Evolutionary conservation across 2,329 filamentous ascomycete genomes (phyloP).

Genomic region (Diaporthe eres): DNA sequence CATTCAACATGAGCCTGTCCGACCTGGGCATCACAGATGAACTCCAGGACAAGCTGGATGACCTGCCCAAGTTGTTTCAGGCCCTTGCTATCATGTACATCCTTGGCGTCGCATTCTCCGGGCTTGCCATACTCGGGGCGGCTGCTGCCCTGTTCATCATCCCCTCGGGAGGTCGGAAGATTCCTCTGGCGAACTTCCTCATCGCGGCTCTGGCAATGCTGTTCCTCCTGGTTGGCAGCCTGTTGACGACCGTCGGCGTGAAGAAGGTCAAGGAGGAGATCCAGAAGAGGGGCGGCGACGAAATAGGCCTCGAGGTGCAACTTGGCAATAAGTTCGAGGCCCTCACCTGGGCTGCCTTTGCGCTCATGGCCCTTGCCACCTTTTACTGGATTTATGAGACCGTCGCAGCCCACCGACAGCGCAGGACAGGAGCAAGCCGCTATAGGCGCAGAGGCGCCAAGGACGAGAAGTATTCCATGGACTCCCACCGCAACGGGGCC

Average conservation of each 20-base stretch:
- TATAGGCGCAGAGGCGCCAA: slow-evolving; percentile 2
- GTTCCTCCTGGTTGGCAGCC: slow-evolving; percentile 57
- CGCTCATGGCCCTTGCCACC: slow-evolving; percentile 56
- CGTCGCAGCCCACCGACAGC: slow-evolving; percentile 48
- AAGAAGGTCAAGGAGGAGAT: slow-evolving; percentile 58
- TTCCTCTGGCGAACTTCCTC: slow-evolving; percentile 54
- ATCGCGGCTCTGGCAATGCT: slow-evolving; percentile 55
- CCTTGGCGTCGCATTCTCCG: slow-evolving; percentile 58
- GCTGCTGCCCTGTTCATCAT: slow-evolving; percentile 50
- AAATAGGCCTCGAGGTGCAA: slow-evolving; percentile 60
- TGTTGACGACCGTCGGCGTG: slow-evolving; percentile 58
- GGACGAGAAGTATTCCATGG: slow-evolving; percentile 35
- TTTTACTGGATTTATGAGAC: slow-evolving; percentile 59
- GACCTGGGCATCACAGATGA: slow-evolving; percentile 61
- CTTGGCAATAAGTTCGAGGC: slow-evolving; percentile 60
- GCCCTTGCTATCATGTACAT: slow-evolving; percentile 65
- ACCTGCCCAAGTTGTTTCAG: slow-evolving; percentile 64
- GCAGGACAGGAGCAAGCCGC: slow-evolving; percentile 44
- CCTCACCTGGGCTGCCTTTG: slow-evolving; percentile 63
- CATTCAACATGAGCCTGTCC: slow-evolving; percentile 59
- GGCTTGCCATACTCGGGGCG: slow-evolving; percentile 58
- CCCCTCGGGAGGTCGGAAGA: slow-evolving; percentile 36
- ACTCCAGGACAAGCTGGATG: slow-evolving; percentile 62
- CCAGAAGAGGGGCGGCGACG: slow-evolving; percentile 57
- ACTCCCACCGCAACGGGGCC: slow-evolving; percentile 28